phyloP scores from a whole-genome alignment of 2,329 filamentous ascomycete genomes.

The Helotiales sp. region DNA sequence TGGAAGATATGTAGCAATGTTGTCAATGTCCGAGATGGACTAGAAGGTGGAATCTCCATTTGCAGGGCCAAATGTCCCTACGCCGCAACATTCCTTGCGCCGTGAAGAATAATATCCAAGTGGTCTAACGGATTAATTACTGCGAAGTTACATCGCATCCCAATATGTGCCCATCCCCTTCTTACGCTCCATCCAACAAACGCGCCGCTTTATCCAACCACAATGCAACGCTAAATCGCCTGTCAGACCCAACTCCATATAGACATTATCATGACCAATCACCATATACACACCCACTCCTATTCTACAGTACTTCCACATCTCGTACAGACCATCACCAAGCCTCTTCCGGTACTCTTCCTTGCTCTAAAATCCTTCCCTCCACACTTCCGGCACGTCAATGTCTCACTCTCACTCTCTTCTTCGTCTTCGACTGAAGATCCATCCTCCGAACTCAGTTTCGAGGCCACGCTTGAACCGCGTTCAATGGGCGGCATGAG shows the following conservation, averaged over 20 bases:
- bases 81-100: not conserved
- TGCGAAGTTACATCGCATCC: not conserved
- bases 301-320: constrained; percentile 43
- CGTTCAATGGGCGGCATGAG: constrained; percentile 21
- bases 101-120: not conserved
- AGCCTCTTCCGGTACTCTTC: constrained; percentile 50
- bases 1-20: too few species aligned
- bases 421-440: constrained; percentile 39
- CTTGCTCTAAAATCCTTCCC: constrained; percentile 63
- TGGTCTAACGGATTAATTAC: not conserved
- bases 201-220: too few species aligned
- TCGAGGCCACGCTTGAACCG: constrained; percentile 42
- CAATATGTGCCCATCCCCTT: not conserved
- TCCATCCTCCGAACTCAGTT: constrained; percentile 56
- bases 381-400: constrained; percentile 59
- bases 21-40: not conserved
- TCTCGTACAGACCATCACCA: constrained; percentile 60
- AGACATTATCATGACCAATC: constrained; percentile 1
- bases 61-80: not conserved
- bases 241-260: not conserved
- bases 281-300: not conserved
- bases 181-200: not conserved
- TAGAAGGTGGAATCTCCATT: not conserved
- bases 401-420: constrained; percentile 39
- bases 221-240: not conserved